A percentile compares a stretch with the other conserved stretches of the same genome.
phyloP scores from a whole-genome alignment of 306 rosid genomes.

The Castanopsis chinensis region DNA sequence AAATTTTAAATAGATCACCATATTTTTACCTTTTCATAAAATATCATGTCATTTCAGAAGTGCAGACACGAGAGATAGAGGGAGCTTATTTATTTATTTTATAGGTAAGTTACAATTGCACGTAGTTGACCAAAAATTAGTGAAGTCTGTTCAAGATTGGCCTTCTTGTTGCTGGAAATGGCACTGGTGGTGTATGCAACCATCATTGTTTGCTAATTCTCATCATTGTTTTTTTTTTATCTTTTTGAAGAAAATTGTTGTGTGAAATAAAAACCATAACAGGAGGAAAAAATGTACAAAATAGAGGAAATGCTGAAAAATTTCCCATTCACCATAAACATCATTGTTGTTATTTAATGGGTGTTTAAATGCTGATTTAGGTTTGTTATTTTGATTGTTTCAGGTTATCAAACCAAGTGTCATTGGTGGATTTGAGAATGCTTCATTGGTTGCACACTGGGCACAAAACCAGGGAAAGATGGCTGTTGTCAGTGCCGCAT shows the following conservation, averaged over 20 bases:
- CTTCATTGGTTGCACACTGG: constrained; percentile 79
- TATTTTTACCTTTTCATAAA: no score
- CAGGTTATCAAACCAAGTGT: constrained; percentile 96
- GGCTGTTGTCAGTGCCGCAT: constrained; percentile 87
- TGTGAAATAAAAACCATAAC: not conserved
- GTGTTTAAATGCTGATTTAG: constrained; percentile 1
- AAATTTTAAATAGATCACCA: no score
- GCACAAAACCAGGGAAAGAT: constrained; percentile 81
- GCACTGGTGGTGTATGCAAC: not conserved
- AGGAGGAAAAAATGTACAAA: not conserved
- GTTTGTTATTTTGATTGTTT: constrained; percentile 16
- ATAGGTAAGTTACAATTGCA: no score
- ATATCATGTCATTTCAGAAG: no score
- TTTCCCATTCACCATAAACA: not conserved
- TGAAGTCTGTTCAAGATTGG: not conserved
- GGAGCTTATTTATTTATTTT: no score
- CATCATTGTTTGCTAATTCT: not conserved
- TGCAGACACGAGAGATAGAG: no score
- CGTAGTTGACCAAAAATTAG: not conserved
- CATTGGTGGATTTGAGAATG: constrained; percentile 91
- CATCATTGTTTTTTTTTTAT: not conserved
- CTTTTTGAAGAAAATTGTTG: not conserved
- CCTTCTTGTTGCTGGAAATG: not conserved
- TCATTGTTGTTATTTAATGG: not conserved
- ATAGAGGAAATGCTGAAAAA: not conserved